These are phyloP conservation scores for Chlamydomonas asymmetrica DNA, from an alignment of 139 green algal species.

Conservation along the genomic window DNA sequence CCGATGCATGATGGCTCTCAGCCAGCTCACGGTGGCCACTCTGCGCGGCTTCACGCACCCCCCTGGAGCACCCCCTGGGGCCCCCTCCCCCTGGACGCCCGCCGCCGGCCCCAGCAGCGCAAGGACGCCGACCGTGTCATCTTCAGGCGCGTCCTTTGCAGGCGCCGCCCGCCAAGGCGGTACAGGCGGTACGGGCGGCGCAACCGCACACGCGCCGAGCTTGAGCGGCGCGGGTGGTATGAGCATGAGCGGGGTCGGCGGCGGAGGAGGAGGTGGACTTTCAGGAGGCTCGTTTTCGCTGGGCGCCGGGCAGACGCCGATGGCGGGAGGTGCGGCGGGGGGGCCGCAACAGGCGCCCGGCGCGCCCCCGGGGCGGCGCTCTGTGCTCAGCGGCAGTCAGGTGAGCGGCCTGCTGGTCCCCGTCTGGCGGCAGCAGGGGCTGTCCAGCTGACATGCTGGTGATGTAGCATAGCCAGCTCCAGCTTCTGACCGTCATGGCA, in stretches of 20 bases:
- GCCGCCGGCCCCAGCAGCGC: neutral
- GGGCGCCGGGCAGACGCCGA: no score
- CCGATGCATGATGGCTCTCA: conserved; percentile 31
- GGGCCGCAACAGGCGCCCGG: neutral
- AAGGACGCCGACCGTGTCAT: no score
- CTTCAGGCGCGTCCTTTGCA: no score
- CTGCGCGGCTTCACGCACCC: neutral
- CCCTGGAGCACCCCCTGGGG: no score
- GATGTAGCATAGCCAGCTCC: no score
- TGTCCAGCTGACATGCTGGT: no score
- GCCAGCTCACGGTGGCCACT: neutral
- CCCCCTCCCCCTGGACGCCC: neutral
- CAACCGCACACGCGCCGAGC: no score
- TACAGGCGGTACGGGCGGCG: no score
- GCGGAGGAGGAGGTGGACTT: neutral
- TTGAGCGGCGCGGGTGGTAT: no score
- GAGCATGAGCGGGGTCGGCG: neutral
- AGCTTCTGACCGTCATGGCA: no score
- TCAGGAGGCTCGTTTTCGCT: neutral
- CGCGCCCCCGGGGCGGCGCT: neutral
- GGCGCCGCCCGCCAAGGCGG: no score
- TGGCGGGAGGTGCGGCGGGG: neutral
- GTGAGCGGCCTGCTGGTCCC: conserved; percentile 85
- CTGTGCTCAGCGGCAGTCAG: conserved; percentile 28
- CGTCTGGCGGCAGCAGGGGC: no score